A percentile compares a stretch with the other conserved stretches of the same genome.
Evolutionary conservation across 805 yeast species (phyloP).

Genomic region (Monosporozyma yasuniensis): DNA sequence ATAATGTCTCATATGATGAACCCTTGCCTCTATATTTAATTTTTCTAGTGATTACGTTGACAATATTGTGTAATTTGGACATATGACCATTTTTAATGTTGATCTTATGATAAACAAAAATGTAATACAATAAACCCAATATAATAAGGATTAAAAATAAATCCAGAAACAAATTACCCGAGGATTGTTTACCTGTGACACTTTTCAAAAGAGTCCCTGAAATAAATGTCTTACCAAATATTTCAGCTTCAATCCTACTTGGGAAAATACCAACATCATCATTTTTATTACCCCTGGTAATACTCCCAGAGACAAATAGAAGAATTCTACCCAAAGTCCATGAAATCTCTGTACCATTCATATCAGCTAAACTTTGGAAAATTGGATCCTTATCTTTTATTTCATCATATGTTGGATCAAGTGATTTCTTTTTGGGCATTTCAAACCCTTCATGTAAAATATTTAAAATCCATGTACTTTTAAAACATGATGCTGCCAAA

Average conservation of each 20-base stretch:
- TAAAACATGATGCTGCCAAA: conserved; percentile 76
- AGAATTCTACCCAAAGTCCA: conserved; percentile 93
- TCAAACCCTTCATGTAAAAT: conserved; percentile 88
- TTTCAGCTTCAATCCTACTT: conserved; percentile 13
- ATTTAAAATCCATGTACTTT: conserved; percentile 88
- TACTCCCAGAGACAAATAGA: conserved; percentile 68
- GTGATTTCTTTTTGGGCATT: conserved; percentile 42
- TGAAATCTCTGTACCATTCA: conserved; percentile 78
- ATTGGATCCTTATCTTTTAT: conserved; percentile 36
- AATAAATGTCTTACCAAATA: conserved; percentile 20
- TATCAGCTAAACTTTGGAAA: conserved; percentile 72
- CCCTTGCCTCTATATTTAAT: background rate
- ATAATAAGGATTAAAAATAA: background rate
- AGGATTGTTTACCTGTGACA: background rate
- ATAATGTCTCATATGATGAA: background rate
- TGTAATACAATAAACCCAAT: background rate
- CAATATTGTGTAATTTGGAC: background rate
- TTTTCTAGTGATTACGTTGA: background rate
- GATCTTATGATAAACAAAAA: background rate
- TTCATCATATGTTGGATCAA: background rate
- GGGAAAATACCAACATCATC: conserved; percentile 23
- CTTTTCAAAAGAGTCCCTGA: conserved; percentile 12
- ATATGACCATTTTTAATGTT: background rate
- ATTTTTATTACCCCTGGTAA: conserved; percentile 22
- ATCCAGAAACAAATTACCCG: background rate